Evolutionary conservation across 208 protist species (phyloP).

Genomic region (Leishmania amazonensis): DNA sequence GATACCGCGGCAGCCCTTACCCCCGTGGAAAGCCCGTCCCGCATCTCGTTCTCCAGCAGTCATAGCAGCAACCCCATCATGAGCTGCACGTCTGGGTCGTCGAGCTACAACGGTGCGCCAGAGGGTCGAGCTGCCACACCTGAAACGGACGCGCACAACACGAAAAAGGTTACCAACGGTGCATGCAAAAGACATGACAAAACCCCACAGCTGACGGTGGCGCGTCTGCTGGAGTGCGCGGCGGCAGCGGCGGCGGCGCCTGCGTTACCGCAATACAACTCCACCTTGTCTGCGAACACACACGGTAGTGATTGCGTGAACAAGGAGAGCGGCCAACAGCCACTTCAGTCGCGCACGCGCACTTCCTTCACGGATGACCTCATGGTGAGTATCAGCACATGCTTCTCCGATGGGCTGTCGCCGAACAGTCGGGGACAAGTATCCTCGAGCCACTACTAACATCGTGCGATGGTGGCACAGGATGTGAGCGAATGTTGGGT

Average conservation of each 20-base stretch:
- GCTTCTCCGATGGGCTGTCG: slow-evolving; percentile 17
- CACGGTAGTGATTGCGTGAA: slow-evolving; percentile 5
- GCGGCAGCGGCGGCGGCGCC: slow-evolving; percentile 14
- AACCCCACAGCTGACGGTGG: slow-evolving; percentile 16
- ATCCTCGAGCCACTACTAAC: slow-evolving; percentile 4
- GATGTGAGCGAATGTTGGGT: neutral
- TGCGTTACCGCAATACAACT: slow-evolving; percentile 10
- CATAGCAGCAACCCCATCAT: slow-evolving; percentile 2
- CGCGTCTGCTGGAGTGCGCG: slow-evolving; percentile 22
- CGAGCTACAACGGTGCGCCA: neutral
- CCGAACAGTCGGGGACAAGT: slow-evolving; percentile 13
- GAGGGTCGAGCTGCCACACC: neutral
- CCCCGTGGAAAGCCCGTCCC: neutral
- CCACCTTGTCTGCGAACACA: neutral
- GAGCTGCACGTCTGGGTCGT: neutral
- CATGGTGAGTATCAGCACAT: slow-evolving; percentile 29
- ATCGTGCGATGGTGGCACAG: neutral
- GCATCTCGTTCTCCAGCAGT: slow-evolving; percentile 14
- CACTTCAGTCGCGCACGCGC: slow-evolving; percentile 13
- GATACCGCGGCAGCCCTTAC: neutral
- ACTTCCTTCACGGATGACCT: slow-evolving; percentile 27
- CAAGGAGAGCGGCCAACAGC: slow-evolving; percentile 17
- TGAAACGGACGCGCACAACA: neutral
- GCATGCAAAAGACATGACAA: neutral
- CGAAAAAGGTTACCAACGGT: neutral